Conservation (phyloP, 2,329 filamentous ascomycete genomes). For the Ceratocystis lukuohia region DNA sequence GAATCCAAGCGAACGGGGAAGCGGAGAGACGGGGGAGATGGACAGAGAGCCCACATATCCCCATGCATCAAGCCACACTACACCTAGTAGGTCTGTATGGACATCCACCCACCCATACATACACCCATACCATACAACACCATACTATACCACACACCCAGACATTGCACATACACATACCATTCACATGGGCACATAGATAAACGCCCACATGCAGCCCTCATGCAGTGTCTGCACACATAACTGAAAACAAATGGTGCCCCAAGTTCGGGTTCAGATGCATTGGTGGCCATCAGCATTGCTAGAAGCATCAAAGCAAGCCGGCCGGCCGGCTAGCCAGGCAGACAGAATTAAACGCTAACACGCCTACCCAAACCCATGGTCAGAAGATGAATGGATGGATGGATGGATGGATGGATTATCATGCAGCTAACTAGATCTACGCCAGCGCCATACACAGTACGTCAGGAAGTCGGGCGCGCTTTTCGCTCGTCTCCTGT, state of each 20-base stretch:
- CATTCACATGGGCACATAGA: no score
- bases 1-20: background rate
- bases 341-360: background rate
- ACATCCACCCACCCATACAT: background rate
- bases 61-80: background rate
- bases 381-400: background rate
- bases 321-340: no score
- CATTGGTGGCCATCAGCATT: background rate
- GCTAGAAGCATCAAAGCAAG: no score
- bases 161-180: background rate
- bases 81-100: background rate
- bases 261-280: background rate
- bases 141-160: background rate
- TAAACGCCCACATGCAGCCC: background rate
- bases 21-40: background rate
- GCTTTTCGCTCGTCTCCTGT: background rate
- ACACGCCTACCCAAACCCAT: background rate
- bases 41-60: background rate
- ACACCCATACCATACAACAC: background rate
- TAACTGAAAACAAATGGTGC: no score
- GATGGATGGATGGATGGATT: background rate
- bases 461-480: background rate
- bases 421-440: background rate
- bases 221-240: background rate
- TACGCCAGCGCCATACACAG: background rate